Evolutionary conservation across 805 yeast genomes (phyloP).

Genomic region (Metschnikowia continentalis): DNA sequence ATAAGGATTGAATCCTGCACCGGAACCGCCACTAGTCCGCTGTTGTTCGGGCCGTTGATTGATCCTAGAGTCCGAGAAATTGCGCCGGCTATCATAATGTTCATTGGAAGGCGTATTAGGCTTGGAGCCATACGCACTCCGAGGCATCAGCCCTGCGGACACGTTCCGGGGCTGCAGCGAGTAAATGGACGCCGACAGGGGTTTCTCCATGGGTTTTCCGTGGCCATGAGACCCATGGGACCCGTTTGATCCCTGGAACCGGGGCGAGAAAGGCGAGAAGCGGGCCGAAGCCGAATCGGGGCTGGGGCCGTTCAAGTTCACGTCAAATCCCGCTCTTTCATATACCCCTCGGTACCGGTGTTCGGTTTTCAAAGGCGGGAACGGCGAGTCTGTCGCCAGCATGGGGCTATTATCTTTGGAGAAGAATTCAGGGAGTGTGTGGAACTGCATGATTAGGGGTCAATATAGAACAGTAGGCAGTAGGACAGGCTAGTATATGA

Average conservation of each 20-base stretch:
- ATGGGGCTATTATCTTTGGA: constrained; percentile 19
- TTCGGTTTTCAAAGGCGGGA: constrained; percentile 66
- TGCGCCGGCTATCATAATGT: background rate
- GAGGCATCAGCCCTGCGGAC: background rate
- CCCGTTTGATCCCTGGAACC: background rate
- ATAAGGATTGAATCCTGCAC: background rate
- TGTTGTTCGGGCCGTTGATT: background rate
- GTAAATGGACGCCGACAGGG: background rate
- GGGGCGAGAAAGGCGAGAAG: background rate
- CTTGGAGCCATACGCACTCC: background rate
- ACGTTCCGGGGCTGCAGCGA: background rate
- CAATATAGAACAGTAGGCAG: background rate
- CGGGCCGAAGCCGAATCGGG: background rate
- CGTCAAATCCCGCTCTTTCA: constrained; percentile 80
- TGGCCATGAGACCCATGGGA: background rate
- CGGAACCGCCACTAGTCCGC: background rate
- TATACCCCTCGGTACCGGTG: constrained; percentile 64
- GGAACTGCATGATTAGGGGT: constrained; percentile 13
- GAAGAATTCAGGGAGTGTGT: constrained; percentile 20
- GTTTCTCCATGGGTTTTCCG: background rate
- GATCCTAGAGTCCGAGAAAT: background rate
- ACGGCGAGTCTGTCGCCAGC: constrained; percentile 44
- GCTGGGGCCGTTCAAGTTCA: constrained; percentile 15
- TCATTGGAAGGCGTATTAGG: background rate
- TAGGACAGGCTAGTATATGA: background rate